Conservation (phyloP, 371 early-diverging fungal species). For the Ordospora pajunii region DNA sequence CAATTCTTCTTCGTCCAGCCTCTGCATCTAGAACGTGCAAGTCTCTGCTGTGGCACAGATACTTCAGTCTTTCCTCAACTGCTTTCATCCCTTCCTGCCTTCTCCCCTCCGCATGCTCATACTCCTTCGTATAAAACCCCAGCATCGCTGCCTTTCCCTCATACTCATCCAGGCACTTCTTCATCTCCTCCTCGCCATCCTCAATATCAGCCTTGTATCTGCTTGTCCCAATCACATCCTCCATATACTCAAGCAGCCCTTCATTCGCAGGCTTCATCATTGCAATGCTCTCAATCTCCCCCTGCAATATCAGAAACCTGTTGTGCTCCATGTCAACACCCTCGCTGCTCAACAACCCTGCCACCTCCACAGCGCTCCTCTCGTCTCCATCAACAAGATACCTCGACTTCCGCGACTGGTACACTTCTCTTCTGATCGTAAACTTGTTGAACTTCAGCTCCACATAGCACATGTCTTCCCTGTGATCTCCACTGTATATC, state of each 20-base stretch:
- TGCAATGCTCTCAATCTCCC: constrained; percentile 97
- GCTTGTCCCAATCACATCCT: constrained; percentile 95
- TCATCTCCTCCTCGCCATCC: constrained; percentile 66
- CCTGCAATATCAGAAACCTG: constrained; percentile 92
- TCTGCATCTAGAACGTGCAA: not conserved
- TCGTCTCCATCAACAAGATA: constrained; percentile 63
- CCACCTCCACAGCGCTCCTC: constrained; percentile 47
- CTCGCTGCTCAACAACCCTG: constrained; percentile 69
- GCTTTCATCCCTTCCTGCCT: constrained; percentile 4
- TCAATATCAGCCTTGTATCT: constrained; percentile 78
- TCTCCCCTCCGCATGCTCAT: constrained; percentile 62
- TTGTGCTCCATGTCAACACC: constrained; percentile 97
- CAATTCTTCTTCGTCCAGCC: constrained; percentile 68
- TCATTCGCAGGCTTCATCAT: constrained; percentile 96
- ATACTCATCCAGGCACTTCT: constrained; percentile 66
- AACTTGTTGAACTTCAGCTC: constrained; percentile 81
- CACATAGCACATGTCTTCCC: constrained; percentile 72
- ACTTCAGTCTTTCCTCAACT: not conserved
- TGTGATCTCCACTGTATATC: constrained; percentile 79
- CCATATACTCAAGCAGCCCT: constrained; percentile 92
- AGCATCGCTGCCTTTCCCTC: constrained; percentile 69
- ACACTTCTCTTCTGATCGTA: constrained; percentile 36
- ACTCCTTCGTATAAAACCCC: constrained; percentile 56
- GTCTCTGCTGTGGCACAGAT: not conserved
- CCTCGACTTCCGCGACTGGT: constrained; percentile 29